These are phyloP conservation scores for Pulveroboletus sp. DNA, from an alignment of 768 basidiomycete species.

Conservation along the genomic window DNA sequence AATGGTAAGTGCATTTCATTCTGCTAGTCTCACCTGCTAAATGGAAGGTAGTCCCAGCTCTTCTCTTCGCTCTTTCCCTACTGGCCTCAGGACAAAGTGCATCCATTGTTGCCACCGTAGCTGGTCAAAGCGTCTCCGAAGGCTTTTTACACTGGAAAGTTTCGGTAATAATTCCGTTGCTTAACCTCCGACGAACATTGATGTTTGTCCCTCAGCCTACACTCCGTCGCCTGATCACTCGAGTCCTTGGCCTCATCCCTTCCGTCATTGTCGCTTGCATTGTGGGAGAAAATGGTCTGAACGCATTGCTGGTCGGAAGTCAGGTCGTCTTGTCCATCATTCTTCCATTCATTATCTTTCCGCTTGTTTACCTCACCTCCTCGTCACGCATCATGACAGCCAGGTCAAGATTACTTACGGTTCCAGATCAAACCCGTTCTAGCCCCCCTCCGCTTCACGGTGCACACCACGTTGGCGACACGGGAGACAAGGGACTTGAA, in stretches of 20 bases:
- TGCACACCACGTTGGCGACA: neutral
- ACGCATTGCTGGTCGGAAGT: constrained; percentile 75
- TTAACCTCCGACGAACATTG: constrained; percentile 25
- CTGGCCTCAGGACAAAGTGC: constrained; percentile 87
- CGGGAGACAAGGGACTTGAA: constrained; percentile 4
- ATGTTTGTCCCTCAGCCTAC: constrained; percentile 48
- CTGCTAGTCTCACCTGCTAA: neutral
- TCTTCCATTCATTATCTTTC: constrained; percentile 82
- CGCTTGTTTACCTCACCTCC: constrained; percentile 72
- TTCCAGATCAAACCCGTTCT: neutral
- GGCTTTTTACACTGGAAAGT: constrained; percentile 87
- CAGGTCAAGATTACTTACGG: constrained; percentile 17
- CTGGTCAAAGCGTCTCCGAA: constrained; percentile 87
- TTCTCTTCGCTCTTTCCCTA: constrained; percentile 85
- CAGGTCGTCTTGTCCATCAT: constrained; percentile 84
- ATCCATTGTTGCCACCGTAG: constrained; percentile 83
- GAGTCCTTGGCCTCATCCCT: constrained; percentile 77
- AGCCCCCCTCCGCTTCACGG: neutral
- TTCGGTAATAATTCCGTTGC: constrained; percentile 44
- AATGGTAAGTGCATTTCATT: constrained; percentile 41
- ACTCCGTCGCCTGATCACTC: constrained; percentile 77
- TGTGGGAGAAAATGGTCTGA: constrained; percentile 65
- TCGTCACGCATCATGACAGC: constrained; percentile 67
- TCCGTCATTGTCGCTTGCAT: constrained; percentile 74
- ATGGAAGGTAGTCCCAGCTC: constrained; percentile 58